These are phyloP conservation scores for Lathyrus oleraceus DNA, from an alignment of 306 rosid species.

Conservation along the genomic window DNA sequence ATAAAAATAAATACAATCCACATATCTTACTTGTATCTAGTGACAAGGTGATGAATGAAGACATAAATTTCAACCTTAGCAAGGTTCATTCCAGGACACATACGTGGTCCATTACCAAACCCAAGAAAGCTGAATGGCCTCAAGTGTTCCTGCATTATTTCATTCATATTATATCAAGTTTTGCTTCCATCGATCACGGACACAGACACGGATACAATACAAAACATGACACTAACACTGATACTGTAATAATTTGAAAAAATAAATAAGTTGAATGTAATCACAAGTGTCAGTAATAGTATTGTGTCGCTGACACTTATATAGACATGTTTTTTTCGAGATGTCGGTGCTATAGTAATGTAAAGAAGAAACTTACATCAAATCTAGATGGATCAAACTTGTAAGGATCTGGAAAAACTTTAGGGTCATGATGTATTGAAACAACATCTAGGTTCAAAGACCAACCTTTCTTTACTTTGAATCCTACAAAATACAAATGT, in stretches of 20 bases:
- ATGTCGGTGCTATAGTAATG: too few relatives aligned
- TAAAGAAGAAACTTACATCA: slow-evolving; percentile 52
- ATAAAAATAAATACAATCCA: neutral
- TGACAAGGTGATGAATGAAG: slow-evolving; percentile 78
- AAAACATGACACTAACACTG: too few relatives aligned
- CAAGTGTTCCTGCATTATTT: slow-evolving; percentile 55
- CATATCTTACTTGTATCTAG: slow-evolving; percentile 65
- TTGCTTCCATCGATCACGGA: neutral
- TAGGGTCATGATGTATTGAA: slow-evolving; percentile 77
- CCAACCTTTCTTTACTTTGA: slow-evolving; percentile 77
- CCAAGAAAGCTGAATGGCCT: slow-evolving; percentile 79
- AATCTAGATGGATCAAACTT: slow-evolving; percentile 83
- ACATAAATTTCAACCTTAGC: slow-evolving; percentile 79
- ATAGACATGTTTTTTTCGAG: too few relatives aligned
- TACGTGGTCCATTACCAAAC: slow-evolving; percentile 86
- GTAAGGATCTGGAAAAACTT: slow-evolving; percentile 60
- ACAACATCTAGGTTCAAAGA: slow-evolving; percentile 81
- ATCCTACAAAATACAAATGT: slow-evolving; percentile 48
- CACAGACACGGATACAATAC: too few relatives aligned
- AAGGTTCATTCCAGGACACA: slow-evolving; percentile 92
- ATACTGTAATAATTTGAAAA: too few relatives aligned
- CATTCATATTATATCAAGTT: neutral
- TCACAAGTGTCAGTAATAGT: too few relatives aligned
- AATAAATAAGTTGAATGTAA: too few relatives aligned
- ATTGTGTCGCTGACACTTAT: too few relatives aligned